Conservation (phyloP, 2,329 filamentous ascomycete genomes). For the Arthroderma uncinatum region DNA sequence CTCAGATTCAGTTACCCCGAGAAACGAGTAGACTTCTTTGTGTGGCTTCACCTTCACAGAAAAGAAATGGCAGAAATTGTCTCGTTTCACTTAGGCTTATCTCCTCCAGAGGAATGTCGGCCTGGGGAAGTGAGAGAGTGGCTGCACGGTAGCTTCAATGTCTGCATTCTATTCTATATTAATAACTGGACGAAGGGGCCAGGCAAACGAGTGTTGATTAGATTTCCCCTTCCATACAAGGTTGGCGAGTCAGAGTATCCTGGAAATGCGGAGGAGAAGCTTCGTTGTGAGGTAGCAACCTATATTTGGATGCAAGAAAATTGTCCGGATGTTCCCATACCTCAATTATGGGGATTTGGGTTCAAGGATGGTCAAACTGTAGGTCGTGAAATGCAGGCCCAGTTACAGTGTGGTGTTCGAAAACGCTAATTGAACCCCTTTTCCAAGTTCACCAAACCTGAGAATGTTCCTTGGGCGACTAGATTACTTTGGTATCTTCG, state of each 20-base stretch:
- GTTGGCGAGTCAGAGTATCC: constrained; percentile 4
- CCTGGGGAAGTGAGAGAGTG: constrained; percentile 9
- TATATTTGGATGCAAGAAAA: constrained; percentile 11
- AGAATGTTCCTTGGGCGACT: background rate
- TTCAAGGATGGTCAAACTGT: constrained; percentile 19
- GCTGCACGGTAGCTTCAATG: constrained; percentile 16
- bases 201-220: constrained; percentile 5
- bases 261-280: constrained; percentile 11
- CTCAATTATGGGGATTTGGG: constrained; percentile 12
- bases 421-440: background rate
- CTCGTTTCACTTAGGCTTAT: constrained; percentile 9
- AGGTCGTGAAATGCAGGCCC: background rate
- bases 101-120: constrained; percentile 5
- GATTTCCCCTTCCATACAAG: constrained; percentile 9
- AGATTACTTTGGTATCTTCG: background rate
- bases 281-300: constrained; percentile 14
- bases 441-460: background rate
- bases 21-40: constrained; percentile 11
- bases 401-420: background rate
- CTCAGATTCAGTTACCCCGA: constrained; percentile 17
- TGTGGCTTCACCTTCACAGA: background rate
- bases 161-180: constrained; percentile 14
- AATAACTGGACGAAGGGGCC: background rate
- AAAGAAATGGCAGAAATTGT: constrained; percentile 8
- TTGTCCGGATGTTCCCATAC: constrained; percentile 13